Evolutionary conservation across 176 grass and related monocot species (phyloP), one percentile per base, ranked within the genome.

Genomic region (Avena sativa): DNA sequence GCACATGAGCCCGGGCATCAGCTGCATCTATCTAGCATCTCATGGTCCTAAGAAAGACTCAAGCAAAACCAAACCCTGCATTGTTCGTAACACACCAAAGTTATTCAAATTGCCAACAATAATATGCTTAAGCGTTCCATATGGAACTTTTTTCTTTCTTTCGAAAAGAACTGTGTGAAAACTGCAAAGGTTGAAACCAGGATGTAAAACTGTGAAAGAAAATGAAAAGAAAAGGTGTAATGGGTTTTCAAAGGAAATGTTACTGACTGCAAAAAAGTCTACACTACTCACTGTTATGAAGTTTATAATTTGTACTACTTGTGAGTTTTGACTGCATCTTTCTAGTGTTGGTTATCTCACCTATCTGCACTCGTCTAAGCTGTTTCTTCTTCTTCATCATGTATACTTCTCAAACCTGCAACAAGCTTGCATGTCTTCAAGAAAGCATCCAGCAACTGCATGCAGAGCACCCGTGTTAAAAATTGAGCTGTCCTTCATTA

Each of bases 361-460:
- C 84, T 71, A 79, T 63, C 30, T 69, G 28, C 60, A 23, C 76
- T 76, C 50, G 8, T 72, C 78, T 84, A 91, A 76, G 65, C 3
- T 10, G 59, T 12, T 26, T 76, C 86, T 2, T 51, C 83, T 70
- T 80, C 83, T 13, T 86, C 89, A 12, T 86, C 89, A 12, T 85
- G 81, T 71, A 86, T 88, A 74, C 79, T 92, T 96, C 85, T 90
- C 78, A 96, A 82, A 87, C 86, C 81, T 51, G 88, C 87, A 28
- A 94, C 78, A 67, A 96, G 87, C 85, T 90, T 96, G 84, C 92
- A 92, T 80, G 94, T 96, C 92, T 90, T 94, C 65, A 96, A 53
- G 92, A 96, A 94, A 92, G 87, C 30, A 85, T 89, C 94, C 78
- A 96, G 74, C 52, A 96, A 88, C 94, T 96, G 84, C 88, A 90